Conservation (phyloP, 176 grass and related monocot genomes). For the Carex scoparia region DNA sequence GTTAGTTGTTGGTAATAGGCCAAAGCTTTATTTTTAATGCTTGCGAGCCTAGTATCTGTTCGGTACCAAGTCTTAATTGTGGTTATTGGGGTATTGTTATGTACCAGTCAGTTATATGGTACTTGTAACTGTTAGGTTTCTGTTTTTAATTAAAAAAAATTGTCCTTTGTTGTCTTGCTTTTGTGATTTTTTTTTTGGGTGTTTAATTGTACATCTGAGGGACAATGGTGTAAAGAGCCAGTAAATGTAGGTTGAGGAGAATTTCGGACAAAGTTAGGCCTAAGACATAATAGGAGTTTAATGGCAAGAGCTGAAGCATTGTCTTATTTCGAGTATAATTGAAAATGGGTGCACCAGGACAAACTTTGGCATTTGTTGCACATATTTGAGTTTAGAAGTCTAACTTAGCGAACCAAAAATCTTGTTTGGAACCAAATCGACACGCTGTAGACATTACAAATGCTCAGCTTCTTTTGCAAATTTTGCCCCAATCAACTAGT, state of each 20-base stretch:
- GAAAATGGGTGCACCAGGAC: neutral
- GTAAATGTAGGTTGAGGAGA: neutral
- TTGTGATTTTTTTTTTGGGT: neutral
- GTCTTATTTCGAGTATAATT: neutral
- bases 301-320: neutral
- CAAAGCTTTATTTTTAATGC: neutral
- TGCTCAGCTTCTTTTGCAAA: neutral
- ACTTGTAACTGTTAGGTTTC: neutral
- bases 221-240: neutral
- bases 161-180: neutral
- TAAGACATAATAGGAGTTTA: neutral
- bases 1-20: slow-evolving; percentile 20
- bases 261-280: neutral
- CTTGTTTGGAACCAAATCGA: neutral
- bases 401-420: neutral
- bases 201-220: neutral
- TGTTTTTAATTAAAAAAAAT: slow-evolving; percentile 17
- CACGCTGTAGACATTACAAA: neutral
- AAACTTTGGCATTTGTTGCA: neutral
- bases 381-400: neutral
- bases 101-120: neutral
- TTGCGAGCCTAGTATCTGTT: neutral
- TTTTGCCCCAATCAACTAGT: neutral
- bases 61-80: neutral
- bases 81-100: neutral